Conservation (phyloP, 345 rosid genomes). For the Lagerstroemia speciosa region DNA sequence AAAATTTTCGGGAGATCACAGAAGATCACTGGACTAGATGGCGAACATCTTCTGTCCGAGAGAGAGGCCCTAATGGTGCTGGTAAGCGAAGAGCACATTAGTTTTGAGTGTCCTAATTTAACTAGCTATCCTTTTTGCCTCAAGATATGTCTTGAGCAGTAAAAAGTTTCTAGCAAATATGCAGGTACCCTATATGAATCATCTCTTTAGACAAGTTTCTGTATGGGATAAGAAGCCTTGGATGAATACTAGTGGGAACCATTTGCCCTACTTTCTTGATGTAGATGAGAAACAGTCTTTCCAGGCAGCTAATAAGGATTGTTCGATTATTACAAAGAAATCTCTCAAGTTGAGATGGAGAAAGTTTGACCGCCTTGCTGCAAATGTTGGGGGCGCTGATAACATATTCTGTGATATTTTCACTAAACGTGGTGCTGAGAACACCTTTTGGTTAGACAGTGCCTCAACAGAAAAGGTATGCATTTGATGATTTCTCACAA, state of each 20-base stretch:
- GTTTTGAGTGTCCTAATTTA: not conserved
- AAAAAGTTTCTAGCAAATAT: conserved; percentile 57
- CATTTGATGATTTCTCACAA: not conserved
- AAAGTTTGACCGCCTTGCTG: conserved; percentile 50
- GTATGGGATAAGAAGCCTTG: conserved; percentile 19
- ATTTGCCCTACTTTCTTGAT: conserved; percentile 9
- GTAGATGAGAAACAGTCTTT: conserved; percentile 19
- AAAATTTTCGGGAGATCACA: conserved; percentile 72
- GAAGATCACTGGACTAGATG: conserved; percentile 56
- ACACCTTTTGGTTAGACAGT: conserved; percentile 96
- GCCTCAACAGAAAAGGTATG: conserved; percentile 83
- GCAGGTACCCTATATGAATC: conserved; percentile 56
- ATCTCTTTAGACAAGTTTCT: conserved; percentile 32
- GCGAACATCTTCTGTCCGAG: conserved; percentile 23
- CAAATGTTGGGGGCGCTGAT: conserved; percentile 65
- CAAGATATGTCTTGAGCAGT: conserved; percentile 32
- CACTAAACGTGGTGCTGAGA: conserved; percentile 39
- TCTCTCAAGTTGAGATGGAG: conserved; percentile 69
- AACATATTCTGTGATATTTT: conserved; percentile 61
- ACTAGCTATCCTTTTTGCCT: not conserved
- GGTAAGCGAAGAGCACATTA: conserved; percentile 35
- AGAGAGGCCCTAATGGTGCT: conserved; percentile 29
- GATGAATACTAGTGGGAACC: not conserved
- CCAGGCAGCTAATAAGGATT: conserved; percentile 24
- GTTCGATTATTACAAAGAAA: conserved; percentile 19